Evolutionary conservation across 805 yeast genomes (phyloP).

Genomic region (Candida bentonensis): DNA sequence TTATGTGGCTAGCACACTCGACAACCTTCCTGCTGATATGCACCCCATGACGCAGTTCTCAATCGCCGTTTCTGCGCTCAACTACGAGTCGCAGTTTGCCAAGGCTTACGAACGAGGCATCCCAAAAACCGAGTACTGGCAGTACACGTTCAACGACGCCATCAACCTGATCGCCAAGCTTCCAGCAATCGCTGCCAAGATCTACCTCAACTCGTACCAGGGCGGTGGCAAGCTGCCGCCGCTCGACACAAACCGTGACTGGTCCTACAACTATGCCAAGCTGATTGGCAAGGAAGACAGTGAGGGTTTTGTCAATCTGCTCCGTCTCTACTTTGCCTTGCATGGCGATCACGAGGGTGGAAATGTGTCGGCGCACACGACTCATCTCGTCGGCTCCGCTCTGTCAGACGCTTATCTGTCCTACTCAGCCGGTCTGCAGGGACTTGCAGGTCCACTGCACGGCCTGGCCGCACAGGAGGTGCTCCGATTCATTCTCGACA

Average conservation of each 20-base stretch:
- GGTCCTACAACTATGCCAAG: constrained; percentile 52
- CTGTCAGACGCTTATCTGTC: constrained; percentile 66
- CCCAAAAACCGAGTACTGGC: constrained; percentile 61
- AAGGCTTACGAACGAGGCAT: constrained; percentile 59
- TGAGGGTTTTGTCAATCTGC: constrained; percentile 60
- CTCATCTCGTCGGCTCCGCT: constrained; percentile 77
- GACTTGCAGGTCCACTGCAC: constrained; percentile 78
- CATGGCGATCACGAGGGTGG: constrained; percentile 90
- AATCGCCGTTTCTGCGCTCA: constrained; percentile 61
- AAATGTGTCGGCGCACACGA: constrained; percentile 76
- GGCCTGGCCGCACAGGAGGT: constrained; percentile 86
- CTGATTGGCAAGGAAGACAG: constrained; percentile 46
- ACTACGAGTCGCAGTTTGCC: constrained; percentile 58
- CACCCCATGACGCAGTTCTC: constrained; percentile 81
- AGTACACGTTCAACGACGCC: constrained; percentile 58
- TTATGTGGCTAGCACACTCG: constrained; percentile 45
- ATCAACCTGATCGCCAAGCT: constrained; percentile 57
- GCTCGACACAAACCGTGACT: constrained; percentile 32
- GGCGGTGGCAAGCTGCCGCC: constrained; percentile 35
- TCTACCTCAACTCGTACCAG: constrained; percentile 47
- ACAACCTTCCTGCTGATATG: constrained; percentile 48
- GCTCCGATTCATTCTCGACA: constrained; percentile 61
- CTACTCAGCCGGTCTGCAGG: constrained; percentile 69
- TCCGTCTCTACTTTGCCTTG: constrained; percentile 68
- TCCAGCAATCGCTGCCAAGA: constrained; percentile 62